A percentile compares a stretch with the other conserved stretches of the same genome.
phyloP scores from a whole-genome alignment of 177 flowering plant species.

The Vitis hybrid region DNA sequence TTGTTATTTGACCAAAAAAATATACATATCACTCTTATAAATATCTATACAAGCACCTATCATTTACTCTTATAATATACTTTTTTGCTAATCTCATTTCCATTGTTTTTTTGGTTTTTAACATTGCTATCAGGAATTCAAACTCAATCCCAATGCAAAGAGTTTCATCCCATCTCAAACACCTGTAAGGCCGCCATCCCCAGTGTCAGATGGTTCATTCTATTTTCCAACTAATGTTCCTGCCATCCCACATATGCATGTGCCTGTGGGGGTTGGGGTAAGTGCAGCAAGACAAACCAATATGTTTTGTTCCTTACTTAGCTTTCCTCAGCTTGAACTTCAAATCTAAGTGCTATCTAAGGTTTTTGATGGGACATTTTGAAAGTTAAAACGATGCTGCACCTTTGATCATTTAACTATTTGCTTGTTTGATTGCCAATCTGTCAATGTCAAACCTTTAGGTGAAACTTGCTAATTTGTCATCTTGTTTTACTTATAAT shows the following conservation, averaged over 20 bases:
- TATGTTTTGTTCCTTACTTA: background rate
- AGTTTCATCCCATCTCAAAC: conserved; percentile 72
- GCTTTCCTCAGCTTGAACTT: background rate
- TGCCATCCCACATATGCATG: conserved; percentile 66
- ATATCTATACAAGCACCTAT: too few relatives aligned
- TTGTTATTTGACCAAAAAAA: too few relatives aligned
- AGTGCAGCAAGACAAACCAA: conserved; percentile 23
- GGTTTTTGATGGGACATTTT: too few relatives aligned
- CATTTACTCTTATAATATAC: too few relatives aligned
- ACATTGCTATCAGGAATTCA: conserved; percentile 71
- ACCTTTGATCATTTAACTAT: too few relatives aligned
- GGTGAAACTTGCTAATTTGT: too few relatives aligned
- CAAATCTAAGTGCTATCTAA: background rate
- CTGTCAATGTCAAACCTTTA: too few relatives aligned
- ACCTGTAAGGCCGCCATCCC: conserved; percentile 65
- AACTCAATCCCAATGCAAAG: conserved; percentile 92
- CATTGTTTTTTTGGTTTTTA: background rate
- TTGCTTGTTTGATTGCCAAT: too few relatives aligned
- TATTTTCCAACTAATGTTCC: conserved; percentile 61
- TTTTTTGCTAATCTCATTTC: background rate
- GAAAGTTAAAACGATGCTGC: too few relatives aligned
- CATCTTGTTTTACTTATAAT: too few relatives aligned
- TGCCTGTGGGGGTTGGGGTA: conserved; percentile 83
- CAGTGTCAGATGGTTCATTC: conserved; percentile 72
- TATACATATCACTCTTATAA: too few relatives aligned